Base-by-base conservation (phyloP, 1,284 basidiomycete species). In the Fistulina hepatica region DNA sequence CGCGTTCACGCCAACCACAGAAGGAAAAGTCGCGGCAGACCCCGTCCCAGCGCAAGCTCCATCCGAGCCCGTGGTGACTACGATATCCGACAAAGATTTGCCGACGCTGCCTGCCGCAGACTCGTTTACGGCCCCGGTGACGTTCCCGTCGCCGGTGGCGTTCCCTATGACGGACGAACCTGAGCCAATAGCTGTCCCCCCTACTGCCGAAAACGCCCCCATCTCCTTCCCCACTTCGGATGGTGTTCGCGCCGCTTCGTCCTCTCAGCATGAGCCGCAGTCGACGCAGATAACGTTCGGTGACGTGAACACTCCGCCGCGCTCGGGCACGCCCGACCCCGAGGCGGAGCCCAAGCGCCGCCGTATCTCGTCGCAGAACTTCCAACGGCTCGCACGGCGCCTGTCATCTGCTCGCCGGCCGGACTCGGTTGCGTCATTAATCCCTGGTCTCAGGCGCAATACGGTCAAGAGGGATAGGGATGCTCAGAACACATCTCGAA, bases 281-380 rank as follows among this genome's bases (percentile, higher is more conserved):
- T 38, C 49, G n/a, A 59, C 60, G 23, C 63, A 52, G 25, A 69
- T 76, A 13, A 73, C 74, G 1, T 76, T 77, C 47, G 71, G 67
- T 33, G 58, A 52, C 39, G 55, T 66, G 41, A 59, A 58, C 36
- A 60, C 63, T 15, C 64, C 63, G 15, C 61, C 64, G 20, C 66
- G 67, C 22, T 68, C 67, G 32, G 73, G 71, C 19, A 74, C 80
- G 12, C 73, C 83, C 6, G 80, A 83, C 50, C 69, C 69, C 2
- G 78, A 80, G 3, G 52, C 68, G n/a, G 81, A 82, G 49, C 73
- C 73, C 33, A 84, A 83, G 62, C 67, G 80, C 41, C 81, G 78
- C 52, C 70, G 81, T 19, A 83, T 81, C 40, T 77, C 81, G 9
- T 81, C 81, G 17, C 82, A 86, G 56, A 86, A 86, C 51, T 81